phyloP scores from a whole-genome alignment of 2,329 filamentous ascomycete species.

The Chaetomiaceae sp. region DNA sequence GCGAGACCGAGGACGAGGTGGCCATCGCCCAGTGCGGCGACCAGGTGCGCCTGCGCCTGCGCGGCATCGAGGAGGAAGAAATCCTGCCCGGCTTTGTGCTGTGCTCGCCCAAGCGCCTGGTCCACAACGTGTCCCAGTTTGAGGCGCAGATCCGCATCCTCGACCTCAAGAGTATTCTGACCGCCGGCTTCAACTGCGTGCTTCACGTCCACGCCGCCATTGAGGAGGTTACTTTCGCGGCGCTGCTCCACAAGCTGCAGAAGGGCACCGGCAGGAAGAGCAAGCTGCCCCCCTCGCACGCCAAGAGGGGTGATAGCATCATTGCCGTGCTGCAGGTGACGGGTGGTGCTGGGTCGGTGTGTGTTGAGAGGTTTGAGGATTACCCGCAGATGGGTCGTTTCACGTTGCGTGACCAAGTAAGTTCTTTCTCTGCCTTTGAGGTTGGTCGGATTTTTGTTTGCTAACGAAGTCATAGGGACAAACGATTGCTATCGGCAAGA shows the following conservation, averaged over 20 bases:
- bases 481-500: conserved; percentile 99
- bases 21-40: conserved; percentile 80
- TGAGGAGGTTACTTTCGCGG: conserved; percentile 90
- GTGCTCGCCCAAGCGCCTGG: conserved; percentile 88
- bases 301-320: conserved; percentile 74
- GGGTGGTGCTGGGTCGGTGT: conserved; percentile 79
- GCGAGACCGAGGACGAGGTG: conserved; percentile 94
- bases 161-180: conserved; percentile 89
- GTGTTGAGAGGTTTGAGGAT: conserved; percentile 91
- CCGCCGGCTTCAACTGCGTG: conserved; percentile 95
- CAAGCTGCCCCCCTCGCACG: conserved; percentile 88
- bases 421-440: conserved; percentile 23
- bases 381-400: conserved; percentile 92
- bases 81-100: conserved; percentile 93
- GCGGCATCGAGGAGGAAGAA: conserved; percentile 96
- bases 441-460: too few relatives aligned
- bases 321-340: conserved; percentile 88
- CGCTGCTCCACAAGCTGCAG: conserved; percentile 87
- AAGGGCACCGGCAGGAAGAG: conserved; percentile 92
- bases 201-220: conserved; percentile 96
- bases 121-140: conserved; percentile 84
- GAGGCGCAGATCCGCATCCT: conserved; percentile 96
- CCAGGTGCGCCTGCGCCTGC: conserved; percentile 85
- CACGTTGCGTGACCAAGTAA: conserved; percentile 81
- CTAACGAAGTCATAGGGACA: conserved; percentile 62